Conservation (phyloP, 2,329 filamentous ascomycete species). For the Talaromyces islandicus region DNA sequence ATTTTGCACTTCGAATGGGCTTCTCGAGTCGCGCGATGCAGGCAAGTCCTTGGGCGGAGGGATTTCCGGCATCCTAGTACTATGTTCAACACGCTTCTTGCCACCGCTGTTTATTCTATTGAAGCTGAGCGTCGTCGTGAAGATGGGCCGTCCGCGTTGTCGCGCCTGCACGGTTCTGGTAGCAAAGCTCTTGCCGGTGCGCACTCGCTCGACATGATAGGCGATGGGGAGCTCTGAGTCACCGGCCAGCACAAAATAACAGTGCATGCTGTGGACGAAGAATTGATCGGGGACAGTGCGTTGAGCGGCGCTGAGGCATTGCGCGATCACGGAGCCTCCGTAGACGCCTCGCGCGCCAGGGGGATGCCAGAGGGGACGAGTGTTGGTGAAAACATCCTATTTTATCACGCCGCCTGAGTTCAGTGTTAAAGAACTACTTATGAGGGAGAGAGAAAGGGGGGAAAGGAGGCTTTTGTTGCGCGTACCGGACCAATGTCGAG, state of each 20-base stretch:
- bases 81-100: slow-evolving; percentile 58
- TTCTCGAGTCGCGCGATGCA: not conserved
- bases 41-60: slow-evolving; percentile 35
- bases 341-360: slow-evolving; percentile 89
- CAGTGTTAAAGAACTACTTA: not conserved
- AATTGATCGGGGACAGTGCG: slow-evolving; percentile 76
- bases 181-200: slow-evolving; percentile 82
- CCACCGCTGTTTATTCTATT: slow-evolving; percentile 55
- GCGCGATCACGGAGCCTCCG: slow-evolving; percentile 87
- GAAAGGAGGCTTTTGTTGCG: not conserved
- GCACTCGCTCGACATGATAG: slow-evolving; percentile 90
- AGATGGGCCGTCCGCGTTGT: slow-evolving; percentile 82
- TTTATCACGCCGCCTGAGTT: not conserved
- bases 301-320: slow-evolving; percentile 82
- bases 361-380: slow-evolving; percentile 85
- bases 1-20: slow-evolving; percentile 1
- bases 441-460: not conserved
- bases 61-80: slow-evolving; percentile 53
- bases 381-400: slow-evolving; percentile 91
- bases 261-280: slow-evolving; percentile 92
- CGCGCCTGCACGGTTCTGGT: slow-evolving; percentile 94
- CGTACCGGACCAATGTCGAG: slow-evolving; percentile 54
- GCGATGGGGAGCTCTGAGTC: slow-evolving; percentile 78
- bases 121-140: slow-evolving; percentile 92
- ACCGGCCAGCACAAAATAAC: slow-evolving; percentile 94